phyloP scores from a whole-genome alignment of 179 eudicot species.

The Vitellaria paradoxa region DNA sequence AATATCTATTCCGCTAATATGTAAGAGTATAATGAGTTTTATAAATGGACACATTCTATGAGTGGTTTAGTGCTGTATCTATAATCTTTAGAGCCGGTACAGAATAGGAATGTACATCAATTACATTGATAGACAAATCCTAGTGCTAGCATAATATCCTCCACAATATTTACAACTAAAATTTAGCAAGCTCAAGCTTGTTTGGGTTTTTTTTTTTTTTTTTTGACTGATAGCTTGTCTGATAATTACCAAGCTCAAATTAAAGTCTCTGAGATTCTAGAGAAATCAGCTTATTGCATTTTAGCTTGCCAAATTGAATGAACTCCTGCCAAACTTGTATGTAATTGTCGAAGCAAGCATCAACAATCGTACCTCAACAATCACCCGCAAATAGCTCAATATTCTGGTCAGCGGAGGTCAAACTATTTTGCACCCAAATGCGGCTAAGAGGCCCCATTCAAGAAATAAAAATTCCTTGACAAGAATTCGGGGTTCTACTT shows the following conservation, averaged over 20 bases:
- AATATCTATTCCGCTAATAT: too few species aligned
- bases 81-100: neutral
- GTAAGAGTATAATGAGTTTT: too few species aligned
- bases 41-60: too few species aligned
- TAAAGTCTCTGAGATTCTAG: neutral
- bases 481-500: neutral
- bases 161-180: too few species aligned
- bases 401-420: neutral
- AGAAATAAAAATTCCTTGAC: neutral
- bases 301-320: neutral
- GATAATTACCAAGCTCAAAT: neutral
- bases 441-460: neutral
- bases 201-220: too few species aligned
- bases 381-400: neutral
- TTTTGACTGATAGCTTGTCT: too few species aligned
- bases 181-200: too few species aligned
- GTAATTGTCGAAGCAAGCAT: neutral
- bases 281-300: neutral
- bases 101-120: too few species aligned
- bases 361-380: neutral
- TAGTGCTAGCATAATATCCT: too few species aligned
- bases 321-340: neutral
- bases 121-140: neutral
- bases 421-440: neutral
- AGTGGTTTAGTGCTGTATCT: neutral